phyloP scores from a whole-genome alignment of 129 eudicot species.

The Gnaphalium uliginosum region DNA sequence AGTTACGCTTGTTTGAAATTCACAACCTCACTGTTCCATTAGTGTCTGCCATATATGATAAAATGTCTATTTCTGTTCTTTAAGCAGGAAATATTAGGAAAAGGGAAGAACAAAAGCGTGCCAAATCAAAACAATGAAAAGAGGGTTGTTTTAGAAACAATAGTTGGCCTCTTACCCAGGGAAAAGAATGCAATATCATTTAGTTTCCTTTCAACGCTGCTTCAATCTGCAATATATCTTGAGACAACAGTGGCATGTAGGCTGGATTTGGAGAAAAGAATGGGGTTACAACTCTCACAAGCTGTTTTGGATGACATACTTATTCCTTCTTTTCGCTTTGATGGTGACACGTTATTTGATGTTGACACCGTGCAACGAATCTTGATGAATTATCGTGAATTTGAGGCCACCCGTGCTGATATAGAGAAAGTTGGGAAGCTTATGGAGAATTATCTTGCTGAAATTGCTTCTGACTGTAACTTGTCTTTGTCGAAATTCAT shows the following conservation, averaged over 20 bases:
- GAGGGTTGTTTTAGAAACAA: slow-evolving; percentile 79
- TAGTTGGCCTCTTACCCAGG: slow-evolving; percentile 83
- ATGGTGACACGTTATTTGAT: slow-evolving; percentile 80
- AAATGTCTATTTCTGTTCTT: background rate
- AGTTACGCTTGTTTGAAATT: background rate
- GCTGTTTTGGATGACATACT: slow-evolving; percentile 76
- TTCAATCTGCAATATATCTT: slow-evolving; percentile 68
- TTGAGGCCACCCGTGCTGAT: slow-evolving; percentile 43
- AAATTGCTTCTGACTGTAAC: slow-evolving; percentile 80
- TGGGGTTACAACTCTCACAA: slow-evolving; percentile 69
- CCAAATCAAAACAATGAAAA: slow-evolving; percentile 71
- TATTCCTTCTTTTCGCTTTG: slow-evolving; percentile 72
- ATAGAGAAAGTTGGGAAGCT: slow-evolving; percentile 62
- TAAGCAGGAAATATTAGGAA: slow-evolving; percentile 69
- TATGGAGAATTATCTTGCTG: slow-evolving; percentile 86
- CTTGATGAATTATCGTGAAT: slow-evolving; percentile 53
- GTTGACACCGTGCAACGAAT: slow-evolving; percentile 78
- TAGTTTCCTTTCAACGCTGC: slow-evolving; percentile 83
- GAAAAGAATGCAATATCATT: slow-evolving; percentile 69
- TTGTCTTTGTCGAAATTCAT: slow-evolving; percentile 57
- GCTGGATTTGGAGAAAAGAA: slow-evolving; percentile 85
- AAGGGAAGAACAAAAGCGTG: slow-evolving; percentile 64
- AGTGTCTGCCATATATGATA: background rate
- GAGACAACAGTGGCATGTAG: slow-evolving; percentile 88
- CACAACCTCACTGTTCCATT: background rate